Base-by-base conservation (phyloP, 257 asterid species). In the Anisodus tanguticus region DNA sequence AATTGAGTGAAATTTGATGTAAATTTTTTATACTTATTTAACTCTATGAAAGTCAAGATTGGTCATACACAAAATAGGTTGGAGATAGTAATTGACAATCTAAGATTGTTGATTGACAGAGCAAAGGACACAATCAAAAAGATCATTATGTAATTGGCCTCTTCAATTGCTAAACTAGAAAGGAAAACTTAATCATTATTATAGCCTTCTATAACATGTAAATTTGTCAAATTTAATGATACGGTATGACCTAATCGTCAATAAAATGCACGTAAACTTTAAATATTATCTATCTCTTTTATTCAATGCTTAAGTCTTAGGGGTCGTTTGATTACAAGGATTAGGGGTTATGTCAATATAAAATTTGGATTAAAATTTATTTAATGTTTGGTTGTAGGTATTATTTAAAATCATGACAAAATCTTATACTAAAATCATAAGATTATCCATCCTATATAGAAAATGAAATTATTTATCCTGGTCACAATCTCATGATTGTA, bases 81-180 rank as follows among this genome's bases (percentile, higher is more conserved):
- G 39, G 80, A 72, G 80, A 19, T 9, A n/a, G 58, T 62, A 63
- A 72, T 72, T 47, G 3, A 1, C 45, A 49, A 22, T 47, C 47
- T 31, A 22, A 51, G 47, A 74, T 74, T 49, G 62, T 76, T 51
- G n/a, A 8, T 72, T 72, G 80, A 72, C 80, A n/a, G 80, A 9
- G 59, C 39, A 45, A 74, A 74, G 3, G 26, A 51, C 62, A 51
- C 10, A 49, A 26, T 74, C 13, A 22, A 76, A 3, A 31, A 26
- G 15, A 76, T 51, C 15, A 76, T 51, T 74, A 8, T 49, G n/a
- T 26, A 53, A 53, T 22, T 51, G 63, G 31, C 47, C 15, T 7
- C 19, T 76, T 76, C 47, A 3, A 74, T 76, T 76, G 81, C 64
- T 76, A 53, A 76, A 51, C 63, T 12, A 26, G 6, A 53, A 76